phyloP scores from a whole-genome alignment of 2,329 filamentous ascomycete species.

The Hysterium pulicare region DNA sequence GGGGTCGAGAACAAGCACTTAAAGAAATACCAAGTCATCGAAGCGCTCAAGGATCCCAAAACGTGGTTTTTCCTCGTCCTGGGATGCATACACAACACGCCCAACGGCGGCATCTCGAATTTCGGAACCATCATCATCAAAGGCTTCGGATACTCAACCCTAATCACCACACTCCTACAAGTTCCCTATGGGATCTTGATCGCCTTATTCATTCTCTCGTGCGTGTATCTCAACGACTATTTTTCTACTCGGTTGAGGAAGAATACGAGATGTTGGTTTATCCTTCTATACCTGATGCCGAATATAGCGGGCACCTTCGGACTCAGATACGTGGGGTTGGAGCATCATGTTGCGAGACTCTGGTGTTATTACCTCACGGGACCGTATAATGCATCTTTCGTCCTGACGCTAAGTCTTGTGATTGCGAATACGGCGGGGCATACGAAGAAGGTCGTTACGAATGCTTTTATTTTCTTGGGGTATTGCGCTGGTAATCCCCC shows the following conservation, averaged over 20 bases:
- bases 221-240: too few species aligned
- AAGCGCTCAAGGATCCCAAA: slow-evolving; percentile 16
- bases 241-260: too few species aligned
- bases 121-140: slow-evolving; percentile 40
- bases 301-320: slow-evolving; percentile 13
- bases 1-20: slow-evolving; percentile 50
- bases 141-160: slow-evolving; percentile 42
- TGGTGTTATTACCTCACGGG: too few species aligned
- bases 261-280: too few species aligned
- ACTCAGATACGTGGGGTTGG: too few species aligned
- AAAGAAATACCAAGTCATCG: slow-evolving; percentile 13
- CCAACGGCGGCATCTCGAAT: slow-evolving; percentile 16
- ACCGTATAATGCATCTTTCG: slow-evolving; percentile 55
- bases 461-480: slow-evolving; percentile 58
- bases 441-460: slow-evolving; percentile 52
- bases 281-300: slow-evolving; percentile 13
- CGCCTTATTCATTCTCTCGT: slow-evolving; percentile 16
- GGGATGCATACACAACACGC: slow-evolving; percentile 12
- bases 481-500: slow-evolving; percentile 58
- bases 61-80: slow-evolving; percentile 17
- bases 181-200: too few species aligned
- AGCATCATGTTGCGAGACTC: too few species aligned
- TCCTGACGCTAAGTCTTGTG: slow-evolving; percentile 48
- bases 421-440: slow-evolving; percentile 41
- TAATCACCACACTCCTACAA: slow-evolving; percentile 35